These are phyloP conservation scores for Cryptococcus amylolentus DNA, from an alignment of 1,284 basidiomycete genomes.

Conservation along the genomic window DNA sequence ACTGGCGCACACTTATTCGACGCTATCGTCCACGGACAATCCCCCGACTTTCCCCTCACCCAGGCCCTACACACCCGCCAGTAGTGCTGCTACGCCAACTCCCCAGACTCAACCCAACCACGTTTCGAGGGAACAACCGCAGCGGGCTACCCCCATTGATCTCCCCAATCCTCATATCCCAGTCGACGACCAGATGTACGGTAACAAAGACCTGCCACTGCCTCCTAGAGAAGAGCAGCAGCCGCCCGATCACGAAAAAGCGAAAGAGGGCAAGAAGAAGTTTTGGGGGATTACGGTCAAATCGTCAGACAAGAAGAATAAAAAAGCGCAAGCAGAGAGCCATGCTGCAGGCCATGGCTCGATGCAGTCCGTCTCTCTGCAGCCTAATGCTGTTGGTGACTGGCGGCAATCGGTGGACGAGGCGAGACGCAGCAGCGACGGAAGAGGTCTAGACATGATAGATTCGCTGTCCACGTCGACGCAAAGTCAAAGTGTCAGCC, in stretches of 20 bases:
- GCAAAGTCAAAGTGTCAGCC: slow-evolving; percentile 17
- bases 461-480: slow-evolving; percentile 16
- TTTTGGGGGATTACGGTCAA: slow-evolving; percentile 32
- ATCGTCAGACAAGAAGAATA: slow-evolving; percentile 17
- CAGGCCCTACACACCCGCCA: slow-evolving; percentile 4
- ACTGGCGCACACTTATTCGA: slow-evolving; percentile 10
- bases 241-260: slow-evolving; percentile 1
- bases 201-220: background rate
- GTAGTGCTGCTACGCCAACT: background rate
- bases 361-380: background rate
- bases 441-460: slow-evolving; percentile 9
- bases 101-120: background rate
- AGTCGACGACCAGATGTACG: background rate
- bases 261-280: slow-evolving; percentile 28
- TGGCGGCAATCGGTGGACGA: slow-evolving; percentile 18
- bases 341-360: slow-evolving; percentile 8
- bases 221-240: slow-evolving; percentile 1
- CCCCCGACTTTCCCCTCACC: slow-evolving; percentile 13
- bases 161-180: slow-evolving; percentile 11
- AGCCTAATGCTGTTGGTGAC: slow-evolving; percentile 3
- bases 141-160: background rate
- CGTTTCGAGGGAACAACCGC: background rate
- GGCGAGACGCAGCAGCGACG: slow-evolving; percentile 4
- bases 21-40: slow-evolving; percentile 8
- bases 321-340: slow-evolving; percentile 14